phyloP scores from a whole-genome alignment of 495 filamentous ascomycete species.

The Haplographium delicatum region DNA sequence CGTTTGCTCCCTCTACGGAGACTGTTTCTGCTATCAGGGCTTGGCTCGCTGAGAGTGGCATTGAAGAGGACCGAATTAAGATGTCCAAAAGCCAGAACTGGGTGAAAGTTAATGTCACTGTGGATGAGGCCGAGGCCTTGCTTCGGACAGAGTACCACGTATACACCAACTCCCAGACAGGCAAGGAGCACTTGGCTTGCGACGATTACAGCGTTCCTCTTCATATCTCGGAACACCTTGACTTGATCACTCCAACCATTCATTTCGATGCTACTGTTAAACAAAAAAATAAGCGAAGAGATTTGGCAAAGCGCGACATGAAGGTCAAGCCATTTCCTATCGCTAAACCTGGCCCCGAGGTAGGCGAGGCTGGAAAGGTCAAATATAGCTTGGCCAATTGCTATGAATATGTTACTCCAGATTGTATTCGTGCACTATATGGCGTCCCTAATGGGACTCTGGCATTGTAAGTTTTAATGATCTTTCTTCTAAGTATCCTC shows the following conservation, averaged over 20 bases:
- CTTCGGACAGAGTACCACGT: constrained; percentile 54
- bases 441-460: constrained; percentile 17
- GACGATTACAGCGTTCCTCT: constrained; percentile 47
- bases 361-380: background rate
- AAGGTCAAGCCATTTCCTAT: constrained; percentile 10
- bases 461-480: constrained; percentile 10
- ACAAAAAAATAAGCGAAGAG: constrained; percentile 11
- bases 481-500: background rate
- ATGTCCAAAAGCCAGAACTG: constrained; percentile 9
- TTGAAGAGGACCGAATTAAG: constrained; percentile 4
- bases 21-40: constrained; percentile 9
- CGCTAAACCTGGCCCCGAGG: constrained; percentile 1
- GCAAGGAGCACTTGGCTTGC: constrained; percentile 34
- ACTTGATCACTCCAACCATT: constrained; percentile 43
- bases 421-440: constrained; percentile 21
- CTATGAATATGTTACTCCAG: constrained; percentile 16
- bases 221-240: constrained; percentile 44
- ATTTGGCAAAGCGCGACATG: constrained; percentile 21
- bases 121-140: constrained; percentile 48
- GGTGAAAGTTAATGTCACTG: constrained; percentile 37
- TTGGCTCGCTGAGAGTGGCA: constrained; percentile 12
- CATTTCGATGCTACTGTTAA: constrained; percentile 21
- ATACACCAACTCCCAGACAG: constrained; percentile 42
- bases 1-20: background rate
- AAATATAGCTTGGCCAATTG: constrained; percentile 26